Evolutionary conservation across 148 eudicot genomes (phyloP).

Genomic region (Rheum nobile): DNA sequence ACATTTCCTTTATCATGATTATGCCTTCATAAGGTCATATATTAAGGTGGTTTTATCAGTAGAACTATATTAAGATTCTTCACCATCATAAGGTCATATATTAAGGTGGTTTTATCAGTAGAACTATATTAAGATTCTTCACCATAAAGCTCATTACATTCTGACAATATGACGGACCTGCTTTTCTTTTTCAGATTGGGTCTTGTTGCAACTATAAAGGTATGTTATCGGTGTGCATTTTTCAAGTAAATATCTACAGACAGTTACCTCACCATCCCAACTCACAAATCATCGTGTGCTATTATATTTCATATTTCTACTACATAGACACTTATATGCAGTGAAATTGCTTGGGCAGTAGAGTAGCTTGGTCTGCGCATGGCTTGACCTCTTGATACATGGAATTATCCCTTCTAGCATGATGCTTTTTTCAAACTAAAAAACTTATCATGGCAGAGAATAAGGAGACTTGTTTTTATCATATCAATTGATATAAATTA

Average conservation of each 20-base stretch:
- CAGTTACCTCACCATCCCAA: background rate
- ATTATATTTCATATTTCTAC: background rate
- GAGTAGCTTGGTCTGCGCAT: background rate
- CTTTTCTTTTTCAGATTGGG: conserved; percentile 55
- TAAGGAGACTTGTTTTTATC: background rate
- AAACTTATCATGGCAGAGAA: background rate
- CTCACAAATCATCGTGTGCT: background rate
- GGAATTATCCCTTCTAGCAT: background rate
- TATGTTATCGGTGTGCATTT: conserved; percentile 16
- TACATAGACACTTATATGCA: background rate
- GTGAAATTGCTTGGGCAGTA: background rate
- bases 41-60: background rate
- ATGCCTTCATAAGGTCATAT: background rate
- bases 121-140: background rate
- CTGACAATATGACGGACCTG: conserved; percentile 12
- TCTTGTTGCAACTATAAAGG: conserved; percentile 87
- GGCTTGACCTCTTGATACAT: background rate
- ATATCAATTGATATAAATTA: background rate
- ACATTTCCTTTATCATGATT: background rate
- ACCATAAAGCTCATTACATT: background rate
- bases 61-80: background rate
- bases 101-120: background rate
- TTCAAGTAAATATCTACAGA: background rate
- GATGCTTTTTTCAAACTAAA: background rate
- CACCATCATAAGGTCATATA: too few species aligned